Evolutionary conservation across 345 rosid genomes (phyloP).

Genomic region (Pistacia atlantica): DNA sequence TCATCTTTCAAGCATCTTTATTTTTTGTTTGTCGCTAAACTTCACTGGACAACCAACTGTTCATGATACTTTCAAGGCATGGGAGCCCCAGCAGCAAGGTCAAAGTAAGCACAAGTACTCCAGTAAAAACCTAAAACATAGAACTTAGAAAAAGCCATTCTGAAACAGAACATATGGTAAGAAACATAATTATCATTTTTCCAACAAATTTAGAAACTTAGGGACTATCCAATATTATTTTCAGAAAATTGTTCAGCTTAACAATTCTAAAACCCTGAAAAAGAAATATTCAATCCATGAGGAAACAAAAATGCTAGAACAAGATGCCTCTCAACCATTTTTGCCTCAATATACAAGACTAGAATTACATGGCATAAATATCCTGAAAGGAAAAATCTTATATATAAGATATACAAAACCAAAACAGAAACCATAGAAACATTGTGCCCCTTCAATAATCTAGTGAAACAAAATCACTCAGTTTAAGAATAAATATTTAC

Average conservation of each 20-base stretch:
- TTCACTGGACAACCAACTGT: too few species aligned
- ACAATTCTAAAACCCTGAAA: not conserved
- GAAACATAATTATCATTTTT: slow-evolving; percentile 8
- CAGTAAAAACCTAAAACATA: too few species aligned
- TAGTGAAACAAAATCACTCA: not conserved
- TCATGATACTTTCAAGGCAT: too few species aligned
- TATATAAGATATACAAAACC: too few species aligned
- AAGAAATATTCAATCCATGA: not conserved
- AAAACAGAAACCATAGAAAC: too few species aligned
- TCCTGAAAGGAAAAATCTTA: not conserved
- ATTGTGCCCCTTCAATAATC: not conserved
- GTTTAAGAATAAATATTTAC: slow-evolving; percentile 41
- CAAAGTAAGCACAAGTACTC: too few species aligned
- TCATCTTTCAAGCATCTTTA: too few species aligned
- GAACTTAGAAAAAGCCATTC: not conserved
- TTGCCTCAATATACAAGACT: not conserved
- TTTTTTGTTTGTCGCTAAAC: too few species aligned
- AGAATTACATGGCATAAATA: not conserved
- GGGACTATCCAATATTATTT: not conserved
- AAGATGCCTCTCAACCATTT: not conserved
- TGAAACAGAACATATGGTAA: not conserved
- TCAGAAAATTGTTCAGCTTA: not conserved
- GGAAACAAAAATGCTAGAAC: not conserved
- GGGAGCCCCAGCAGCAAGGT: too few species aligned
- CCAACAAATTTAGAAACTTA: not conserved